These are phyloP conservation scores for Mucor circinelloides DNA, from an alignment of 371 early-diverging fungal species.

Conservation along the genomic window DNA sequence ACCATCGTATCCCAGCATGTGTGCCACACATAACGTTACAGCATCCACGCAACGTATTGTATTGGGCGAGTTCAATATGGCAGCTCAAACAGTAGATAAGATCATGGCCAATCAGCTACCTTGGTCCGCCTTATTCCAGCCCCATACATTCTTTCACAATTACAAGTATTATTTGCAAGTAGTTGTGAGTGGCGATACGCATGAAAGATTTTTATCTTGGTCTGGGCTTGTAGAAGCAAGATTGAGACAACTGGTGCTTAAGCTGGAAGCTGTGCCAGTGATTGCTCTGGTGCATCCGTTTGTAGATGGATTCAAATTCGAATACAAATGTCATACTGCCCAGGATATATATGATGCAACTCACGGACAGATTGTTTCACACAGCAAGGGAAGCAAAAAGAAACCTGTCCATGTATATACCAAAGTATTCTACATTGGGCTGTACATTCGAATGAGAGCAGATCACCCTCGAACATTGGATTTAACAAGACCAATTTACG, in stretches of 20 bases:
- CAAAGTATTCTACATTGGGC: slow-evolving; percentile 85
- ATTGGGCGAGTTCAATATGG: slow-evolving; percentile 63
- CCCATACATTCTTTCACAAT: slow-evolving; percentile 82
- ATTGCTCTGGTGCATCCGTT: slow-evolving; percentile 86
- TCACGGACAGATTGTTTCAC: slow-evolving; percentile 6
- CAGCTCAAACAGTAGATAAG: slow-evolving; percentile 24
- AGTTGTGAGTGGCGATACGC: slow-evolving; percentile 52
- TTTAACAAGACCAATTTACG: slow-evolving; percentile 71
- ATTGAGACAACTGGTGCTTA: slow-evolving; percentile 82
- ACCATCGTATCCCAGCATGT: slow-evolving; percentile 98
- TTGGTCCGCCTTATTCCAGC: slow-evolving; percentile 66
- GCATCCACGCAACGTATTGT: slow-evolving; percentile 72
- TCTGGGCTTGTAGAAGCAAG: slow-evolving; percentile 91
- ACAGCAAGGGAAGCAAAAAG: neutral
- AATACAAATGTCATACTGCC: slow-evolving; percentile 52
- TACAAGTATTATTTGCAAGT: slow-evolving; percentile 92
- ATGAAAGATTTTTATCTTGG: slow-evolving; percentile 70
- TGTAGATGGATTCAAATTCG: slow-evolving; percentile 77
- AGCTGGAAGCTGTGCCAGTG: slow-evolving; percentile 77
- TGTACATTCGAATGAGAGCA: slow-evolving; percentile 56
- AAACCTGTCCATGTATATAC: slow-evolving; percentile 48
- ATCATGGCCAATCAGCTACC: slow-evolving; percentile 20
- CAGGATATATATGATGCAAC: slow-evolving; percentile 47
- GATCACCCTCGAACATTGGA: slow-evolving; percentile 61
- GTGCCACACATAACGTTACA: slow-evolving; percentile 90